A percentile compares a stretch with the other conserved stretches of the same genome.
Conservation (phyloP, 129 eudicot species). For the Glebionis coronaria region DNA sequence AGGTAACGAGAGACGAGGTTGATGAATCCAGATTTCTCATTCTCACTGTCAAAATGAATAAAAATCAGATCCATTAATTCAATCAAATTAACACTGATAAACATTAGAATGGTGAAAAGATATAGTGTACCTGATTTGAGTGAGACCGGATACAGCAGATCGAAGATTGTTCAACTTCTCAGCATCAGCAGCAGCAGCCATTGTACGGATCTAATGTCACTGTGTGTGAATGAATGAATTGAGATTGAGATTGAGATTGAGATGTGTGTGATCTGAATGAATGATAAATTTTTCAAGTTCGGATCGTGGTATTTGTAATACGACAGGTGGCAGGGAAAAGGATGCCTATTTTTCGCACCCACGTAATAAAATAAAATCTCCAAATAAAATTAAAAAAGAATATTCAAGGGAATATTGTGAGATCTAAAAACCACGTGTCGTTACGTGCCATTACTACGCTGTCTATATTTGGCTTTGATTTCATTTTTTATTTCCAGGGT, state of each 20-base stretch:
- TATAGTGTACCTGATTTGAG: conserved; percentile 77
- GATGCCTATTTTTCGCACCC: conserved; percentile 21
- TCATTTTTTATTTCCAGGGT: too few species aligned
- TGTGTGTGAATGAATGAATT: too few species aligned
- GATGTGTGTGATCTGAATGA: conserved; percentile 5
- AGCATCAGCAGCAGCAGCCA: conserved; percentile 68
- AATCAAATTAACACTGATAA: background rate
- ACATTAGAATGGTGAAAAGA: background rate
- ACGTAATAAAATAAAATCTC: background rate
- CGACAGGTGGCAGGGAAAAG: conserved; percentile 27
- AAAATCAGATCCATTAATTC: conserved; percentile 26
- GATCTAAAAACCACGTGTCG: conserved; percentile 19
- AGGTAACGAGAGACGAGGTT: conserved; percentile 90
- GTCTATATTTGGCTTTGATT: background rate
- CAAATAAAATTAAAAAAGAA: conserved; percentile 26
- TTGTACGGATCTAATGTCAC: conserved; percentile 2
- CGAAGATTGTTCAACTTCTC: conserved; percentile 74
- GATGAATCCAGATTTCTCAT: conserved; percentile 98
- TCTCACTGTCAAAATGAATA: conserved; percentile 56
- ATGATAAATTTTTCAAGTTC: conserved; percentile 16
- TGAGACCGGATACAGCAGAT: conserved; percentile 66
- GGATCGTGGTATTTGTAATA: conserved; percentile 10
- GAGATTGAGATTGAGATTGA: too few species aligned
- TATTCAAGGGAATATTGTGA: conserved; percentile 52
- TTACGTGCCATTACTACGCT: conserved; percentile 30